Base-by-base conservation (phyloP, 257 asterid species). In the Nicotiana noctiflora region DNA sequence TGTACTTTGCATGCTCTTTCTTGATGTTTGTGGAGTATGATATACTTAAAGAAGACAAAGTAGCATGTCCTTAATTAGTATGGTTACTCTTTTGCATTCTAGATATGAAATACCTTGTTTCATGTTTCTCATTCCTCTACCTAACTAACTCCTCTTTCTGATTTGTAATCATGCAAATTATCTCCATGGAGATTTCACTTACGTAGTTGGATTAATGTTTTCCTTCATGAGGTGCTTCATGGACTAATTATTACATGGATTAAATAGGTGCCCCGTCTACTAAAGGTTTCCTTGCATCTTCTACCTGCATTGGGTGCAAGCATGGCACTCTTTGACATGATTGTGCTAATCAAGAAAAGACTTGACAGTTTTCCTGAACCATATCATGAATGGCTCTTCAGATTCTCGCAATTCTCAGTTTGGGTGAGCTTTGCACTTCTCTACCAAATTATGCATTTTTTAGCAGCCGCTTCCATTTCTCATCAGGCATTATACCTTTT, bases 311-410 rank as follows among this genome's bases (percentile, higher is more conserved):
- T 93, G 25, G 97, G 97, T 81, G 89, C 86, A 81, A 90, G 84
- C 80, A 27, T 84, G 14, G 86, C 89, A 61, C 83, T 85, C 67
- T 79, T 84, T 27, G 90, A 88, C 82, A 52, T 91, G 82, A 84
- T 84, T 80, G 55, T 93, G 88, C 88, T 91, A 75, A 64, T 85
- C 37, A 80, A 82, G 76, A 84, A 83, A 57, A 77, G 75, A 75
- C 61, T 84, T 19, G 83, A 84, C 74, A 88, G 81, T 65, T 83
- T 80, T 77, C 65, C 82, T 46, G 57, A 81, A 80, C 80, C 62
- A 14, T 85, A 84, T 82, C 94, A 94, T 55, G 91, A 90, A 84
- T 94, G 93, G 96, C 78, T 91, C 80, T 85, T 90, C 82, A 62
- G 86, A 14, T 85, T 90, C 82, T 94, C 98, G 25, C 90, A 87